Evolutionary conservation across 202 grass and related monocot genomes (phyloP).

Genomic region (Miscanthus sacchariflorus): DNA sequence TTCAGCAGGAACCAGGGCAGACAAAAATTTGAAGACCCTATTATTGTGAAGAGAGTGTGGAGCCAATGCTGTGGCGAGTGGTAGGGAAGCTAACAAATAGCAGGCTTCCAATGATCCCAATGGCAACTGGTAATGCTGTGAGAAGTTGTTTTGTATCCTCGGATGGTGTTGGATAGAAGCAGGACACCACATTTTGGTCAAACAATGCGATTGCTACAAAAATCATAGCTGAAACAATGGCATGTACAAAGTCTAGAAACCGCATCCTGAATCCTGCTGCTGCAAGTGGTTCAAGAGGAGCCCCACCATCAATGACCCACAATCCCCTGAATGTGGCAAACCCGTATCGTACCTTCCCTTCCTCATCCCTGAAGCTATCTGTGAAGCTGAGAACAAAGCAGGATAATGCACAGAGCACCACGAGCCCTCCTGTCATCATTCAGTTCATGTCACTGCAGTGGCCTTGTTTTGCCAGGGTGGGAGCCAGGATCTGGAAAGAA

Average conservation of each 20-base stretch:
- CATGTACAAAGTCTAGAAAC: conserved; percentile 77
- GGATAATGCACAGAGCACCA: conserved; percentile 60
- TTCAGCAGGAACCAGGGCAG: conserved; percentile 27
- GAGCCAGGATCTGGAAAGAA: conserved; percentile 68
- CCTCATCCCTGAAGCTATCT: conserved; percentile 66
- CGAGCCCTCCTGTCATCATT: conserved; percentile 58
- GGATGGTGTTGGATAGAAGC: conserved; percentile 62
- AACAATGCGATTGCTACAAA: conserved; percentile 63
- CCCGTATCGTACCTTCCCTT: conserved; percentile 59
- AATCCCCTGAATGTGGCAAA: conserved; percentile 63
- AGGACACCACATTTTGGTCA: conserved; percentile 70
- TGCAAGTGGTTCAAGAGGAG: conserved; percentile 48
- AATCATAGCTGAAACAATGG: conserved; percentile 59
- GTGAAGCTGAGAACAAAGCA: conserved; percentile 75
- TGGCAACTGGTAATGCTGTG: conserved; percentile 57
- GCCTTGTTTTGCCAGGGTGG: conserved; percentile 60
- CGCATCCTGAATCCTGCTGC: conserved; percentile 55
- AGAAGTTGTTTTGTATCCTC: conserved; percentile 64
- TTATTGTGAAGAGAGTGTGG: conserved; percentile 56
- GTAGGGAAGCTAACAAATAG: conserved; percentile 83
- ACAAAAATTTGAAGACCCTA: background rate
- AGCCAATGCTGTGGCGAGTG: conserved; percentile 66
- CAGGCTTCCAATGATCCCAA: conserved; percentile 74
- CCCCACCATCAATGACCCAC: conserved; percentile 65
- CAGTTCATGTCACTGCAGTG: conserved; percentile 47